Evolutionary conservation across 495 filamentous ascomycete genomes (phyloP), one percentile per base, ranked within the genome.

Genomic region (Collariella sp.): DNA sequence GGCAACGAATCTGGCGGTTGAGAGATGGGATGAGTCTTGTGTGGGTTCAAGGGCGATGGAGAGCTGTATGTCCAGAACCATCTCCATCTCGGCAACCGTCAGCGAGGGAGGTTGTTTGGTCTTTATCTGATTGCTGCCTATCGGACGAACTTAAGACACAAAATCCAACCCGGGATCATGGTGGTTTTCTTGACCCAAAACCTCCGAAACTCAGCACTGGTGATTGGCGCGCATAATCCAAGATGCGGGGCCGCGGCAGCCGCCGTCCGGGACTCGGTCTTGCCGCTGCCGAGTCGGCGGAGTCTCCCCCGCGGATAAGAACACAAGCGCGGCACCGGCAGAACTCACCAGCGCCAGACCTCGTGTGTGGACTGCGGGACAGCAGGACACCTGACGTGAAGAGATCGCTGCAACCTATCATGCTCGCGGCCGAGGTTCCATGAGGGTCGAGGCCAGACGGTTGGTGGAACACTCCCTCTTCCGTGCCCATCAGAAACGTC

Each of bases 221-320:
- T 50, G 54, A 56, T 56, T 56, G 54, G 54, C 46, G 54, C 46
- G 54, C 45, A 49, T 48, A 56, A 23, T 24, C 23, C 16, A 23
- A 7, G 43, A 15, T 4, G 7, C 4, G 13, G 7, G 6, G n/a
- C 33, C n/a, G n/a, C n/a, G n/a, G n/a, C 36, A 24, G 31, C 26
- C 53, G 20, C 40, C 33, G 46, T 44, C 46, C 29, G 44, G 54
- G 35, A 19, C 41, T 54, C 58, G 54, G 54, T 42, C 44, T 54
- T 51, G 54, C 36, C 34, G 33, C 35, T 46, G 41, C 54, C 58
- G 54, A 53, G 20, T 42, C 41, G 34, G 47, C 22, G 34, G 36
- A 31, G 36, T 2, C 41, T 19, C 31, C 15, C 7, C 41, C 36
- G 26, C 12, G 5, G 26, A 19, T 35, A 18, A n/a, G 38, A 15